Evolutionary conservation across 2,329 filamentous ascomycete species (phyloP).

Genomic region (Lachnellula subtilissima): DNA sequence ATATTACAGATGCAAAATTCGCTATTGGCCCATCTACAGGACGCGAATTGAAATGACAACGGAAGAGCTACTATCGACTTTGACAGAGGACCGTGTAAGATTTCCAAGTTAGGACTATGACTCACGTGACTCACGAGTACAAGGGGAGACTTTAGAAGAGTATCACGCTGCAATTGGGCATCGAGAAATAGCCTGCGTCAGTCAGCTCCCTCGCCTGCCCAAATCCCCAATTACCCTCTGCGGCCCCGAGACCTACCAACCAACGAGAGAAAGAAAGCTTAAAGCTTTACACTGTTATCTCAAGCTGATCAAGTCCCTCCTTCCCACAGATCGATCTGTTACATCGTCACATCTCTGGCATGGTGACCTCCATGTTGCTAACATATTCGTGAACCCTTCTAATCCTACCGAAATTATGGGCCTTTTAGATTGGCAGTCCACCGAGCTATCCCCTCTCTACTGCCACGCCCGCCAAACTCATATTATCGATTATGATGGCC

Average conservation of each 20-base stretch:
- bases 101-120: neutral
- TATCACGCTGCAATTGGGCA: slow-evolving; percentile 8
- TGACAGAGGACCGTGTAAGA: slow-evolving; percentile 12
- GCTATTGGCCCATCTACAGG: slow-evolving; percentile 9
- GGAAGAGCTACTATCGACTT: slow-evolving; percentile 1
- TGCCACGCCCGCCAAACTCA: slow-evolving; percentile 24
- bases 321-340: slow-evolving; percentile 1
- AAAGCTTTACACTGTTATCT: slow-evolving; percentile 3
- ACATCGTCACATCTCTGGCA: slow-evolving; percentile 31
- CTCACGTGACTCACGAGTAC: neutral
- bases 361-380: slow-evolving; percentile 36
- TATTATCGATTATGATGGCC: slow-evolving; percentile 2
- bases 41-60: neutral
- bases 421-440: slow-evolving; percentile 39
- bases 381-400: slow-evolving; percentile 38
- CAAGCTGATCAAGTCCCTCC: slow-evolving; percentile 1
- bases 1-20: slow-evolving; percentile 1
- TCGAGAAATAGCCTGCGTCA: slow-evolving; percentile 11
- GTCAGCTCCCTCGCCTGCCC: slow-evolving; percentile 9
- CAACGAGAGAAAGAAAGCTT: slow-evolving; percentile 6
- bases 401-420: slow-evolving; percentile 33
- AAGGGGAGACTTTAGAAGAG: slow-evolving; percentile 6
- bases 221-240: slow-evolving; percentile 6
- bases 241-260: slow-evolving; percentile 9
- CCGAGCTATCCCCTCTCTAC: slow-evolving; percentile 35